Conservation (phyloP, 2,329 filamentous ascomycete species). For the Chaetomiaceae sp. region DNA sequence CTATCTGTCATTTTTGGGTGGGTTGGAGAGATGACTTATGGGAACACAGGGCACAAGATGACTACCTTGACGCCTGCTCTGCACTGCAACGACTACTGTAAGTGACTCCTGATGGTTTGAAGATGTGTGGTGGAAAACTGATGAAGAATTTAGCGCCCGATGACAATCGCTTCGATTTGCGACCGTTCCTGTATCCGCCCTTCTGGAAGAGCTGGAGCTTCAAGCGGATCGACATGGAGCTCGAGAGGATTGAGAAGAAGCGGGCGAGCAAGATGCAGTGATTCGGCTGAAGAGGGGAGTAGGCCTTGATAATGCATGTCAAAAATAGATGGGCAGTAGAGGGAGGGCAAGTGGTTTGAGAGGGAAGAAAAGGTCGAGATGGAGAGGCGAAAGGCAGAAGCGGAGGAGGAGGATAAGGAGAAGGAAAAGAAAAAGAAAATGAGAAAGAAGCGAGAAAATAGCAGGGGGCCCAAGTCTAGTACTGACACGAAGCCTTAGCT, state of each 20-base stretch:
- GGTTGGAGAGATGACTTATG: neutral
- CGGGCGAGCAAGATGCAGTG: conserved; percentile 27
- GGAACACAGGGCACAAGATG: conserved; percentile 62
- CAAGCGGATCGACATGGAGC: conserved; percentile 29
- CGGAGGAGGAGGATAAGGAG: too few relatives aligned
- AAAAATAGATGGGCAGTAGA: too few relatives aligned
- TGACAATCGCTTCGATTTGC: conserved; percentile 40
- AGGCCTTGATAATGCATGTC: too few relatives aligned
- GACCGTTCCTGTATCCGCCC: conserved; percentile 37
- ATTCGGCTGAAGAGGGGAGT: neutral
- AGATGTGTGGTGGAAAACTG: neutral
- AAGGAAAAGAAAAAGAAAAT: too few relatives aligned
- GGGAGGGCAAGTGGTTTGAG: too few relatives aligned
- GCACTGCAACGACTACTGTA: conserved; percentile 37
- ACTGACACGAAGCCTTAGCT: too few relatives aligned
- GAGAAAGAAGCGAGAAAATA: too few relatives aligned
- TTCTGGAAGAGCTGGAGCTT: conserved; percentile 33
- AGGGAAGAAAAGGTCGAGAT: too few relatives aligned
- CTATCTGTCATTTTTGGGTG: too few relatives aligned
- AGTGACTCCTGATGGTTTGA: neutral
- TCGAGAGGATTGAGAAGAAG: conserved; percentile 39
- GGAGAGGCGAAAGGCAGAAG: too few relatives aligned
- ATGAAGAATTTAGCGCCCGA: conserved; percentile 32
- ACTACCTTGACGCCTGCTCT: conserved; percentile 56
- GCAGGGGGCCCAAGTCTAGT: too few relatives aligned